Conservation (phyloP, 2,329 filamentous ascomycete species). For the Epichloe coenophiala region DNA sequence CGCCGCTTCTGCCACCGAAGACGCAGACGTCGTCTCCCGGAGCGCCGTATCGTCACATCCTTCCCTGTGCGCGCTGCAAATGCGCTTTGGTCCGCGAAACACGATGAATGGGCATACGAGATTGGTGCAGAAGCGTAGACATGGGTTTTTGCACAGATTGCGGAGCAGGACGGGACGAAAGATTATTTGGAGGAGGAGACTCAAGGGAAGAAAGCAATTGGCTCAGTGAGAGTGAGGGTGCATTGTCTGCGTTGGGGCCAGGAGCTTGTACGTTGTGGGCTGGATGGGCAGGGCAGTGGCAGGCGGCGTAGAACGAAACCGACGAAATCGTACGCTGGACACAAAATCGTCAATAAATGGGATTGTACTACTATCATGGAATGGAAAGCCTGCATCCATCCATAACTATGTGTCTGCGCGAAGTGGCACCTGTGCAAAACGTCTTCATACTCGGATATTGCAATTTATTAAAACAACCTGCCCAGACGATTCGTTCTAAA, state of each 20-base stretch:
- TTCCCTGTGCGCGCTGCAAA: constrained; percentile 34
- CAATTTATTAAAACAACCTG: no score
- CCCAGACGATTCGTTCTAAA: not conserved
- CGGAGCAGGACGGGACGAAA: constrained; percentile 37
- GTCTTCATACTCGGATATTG: no score
- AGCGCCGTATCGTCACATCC: constrained; percentile 37
- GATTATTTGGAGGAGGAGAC: constrained; percentile 35
- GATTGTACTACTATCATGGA: no score
- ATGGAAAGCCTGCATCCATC: no score
- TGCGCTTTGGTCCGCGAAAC: constrained; percentile 45
- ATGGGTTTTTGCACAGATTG: constrained; percentile 41
- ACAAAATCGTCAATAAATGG: no score
- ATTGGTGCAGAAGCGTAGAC: no score
- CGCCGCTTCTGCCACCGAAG: constrained; percentile 8
- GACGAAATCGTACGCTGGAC: no score
- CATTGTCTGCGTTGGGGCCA: not conserved
- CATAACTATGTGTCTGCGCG: no score
- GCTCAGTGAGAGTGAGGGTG: constrained; percentile 11
- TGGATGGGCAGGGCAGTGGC: no score
- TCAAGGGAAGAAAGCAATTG: constrained; percentile 38
- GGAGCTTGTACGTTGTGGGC: not conserved
- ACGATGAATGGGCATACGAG: constrained; percentile 42
- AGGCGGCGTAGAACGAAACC: no score
- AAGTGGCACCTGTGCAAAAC: no score
- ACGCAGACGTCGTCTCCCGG: constrained; percentile 31